These are phyloP conservation scores for Leccinum angustisporum DNA, from an alignment of 1,284 basidiomycete species.

Conservation along the genomic window DNA sequence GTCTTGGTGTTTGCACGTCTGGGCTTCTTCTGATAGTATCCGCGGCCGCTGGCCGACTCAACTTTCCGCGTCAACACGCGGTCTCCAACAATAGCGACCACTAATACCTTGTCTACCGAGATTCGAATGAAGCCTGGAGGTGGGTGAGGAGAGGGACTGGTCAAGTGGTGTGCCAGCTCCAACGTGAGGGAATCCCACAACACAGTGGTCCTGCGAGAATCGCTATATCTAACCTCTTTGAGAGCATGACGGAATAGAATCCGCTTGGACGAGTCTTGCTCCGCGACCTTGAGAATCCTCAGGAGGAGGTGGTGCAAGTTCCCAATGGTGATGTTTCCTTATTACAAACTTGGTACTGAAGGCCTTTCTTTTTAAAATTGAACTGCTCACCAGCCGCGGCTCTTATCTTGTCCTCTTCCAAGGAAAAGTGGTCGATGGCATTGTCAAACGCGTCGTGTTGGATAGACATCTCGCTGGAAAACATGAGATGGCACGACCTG, in stretches of 20 bases:
- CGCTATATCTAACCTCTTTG: constrained; percentile 68
- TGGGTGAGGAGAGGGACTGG: constrained; percentile 44
- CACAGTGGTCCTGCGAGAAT: constrained; percentile 51
- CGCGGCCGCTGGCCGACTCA: constrained; percentile 40
- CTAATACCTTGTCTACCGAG: constrained; percentile 57
- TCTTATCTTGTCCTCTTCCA: constrained; percentile 80
- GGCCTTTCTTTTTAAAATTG: too few relatives aligned
- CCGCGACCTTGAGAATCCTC: too few relatives aligned
- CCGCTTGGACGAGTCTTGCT: constrained; percentile 44
- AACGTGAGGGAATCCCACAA: constrained; percentile 72
- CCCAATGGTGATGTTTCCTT: too few relatives aligned
- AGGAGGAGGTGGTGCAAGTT: too few relatives aligned
- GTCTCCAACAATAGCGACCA: constrained; percentile 65
- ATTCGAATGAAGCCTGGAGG: constrained; percentile 57
- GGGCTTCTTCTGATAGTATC: constrained; percentile 13
- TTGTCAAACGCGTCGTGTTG: constrained; percentile 75
- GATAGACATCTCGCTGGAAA: constrained; percentile 73
- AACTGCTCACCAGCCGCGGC: constrained; percentile 72
- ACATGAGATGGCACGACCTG: constrained; percentile 9
- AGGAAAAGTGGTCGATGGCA: constrained; percentile 72
- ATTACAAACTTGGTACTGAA: too few relatives aligned
- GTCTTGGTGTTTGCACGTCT: constrained; percentile 24
- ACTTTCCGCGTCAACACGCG: constrained; percentile 71
- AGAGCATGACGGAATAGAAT: constrained; percentile 87
- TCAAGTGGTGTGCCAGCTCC: constrained; percentile 53